Evolutionary conservation across 2,329 filamentous ascomycete genomes (phyloP).

Genomic region (Alternaria ethzedia): DNA sequence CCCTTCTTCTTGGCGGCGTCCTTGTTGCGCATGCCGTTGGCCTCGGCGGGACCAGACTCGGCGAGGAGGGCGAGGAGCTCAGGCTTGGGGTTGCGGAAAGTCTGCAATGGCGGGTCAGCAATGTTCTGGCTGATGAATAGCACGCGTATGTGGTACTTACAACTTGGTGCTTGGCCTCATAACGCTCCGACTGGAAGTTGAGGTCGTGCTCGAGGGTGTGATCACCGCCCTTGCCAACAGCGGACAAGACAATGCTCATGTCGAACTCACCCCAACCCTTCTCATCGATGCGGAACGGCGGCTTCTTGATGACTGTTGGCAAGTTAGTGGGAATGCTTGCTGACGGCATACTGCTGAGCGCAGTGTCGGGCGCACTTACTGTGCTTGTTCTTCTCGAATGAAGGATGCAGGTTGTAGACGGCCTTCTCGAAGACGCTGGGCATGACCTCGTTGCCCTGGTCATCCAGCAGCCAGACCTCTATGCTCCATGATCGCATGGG

Average conservation of each 20-base stretch:
- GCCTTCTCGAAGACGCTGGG: conserved; percentile 91
- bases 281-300: conserved; percentile 88
- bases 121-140: not conserved
- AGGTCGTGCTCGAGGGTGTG: conserved; percentile 83
- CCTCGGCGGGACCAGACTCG: conserved; percentile 78
- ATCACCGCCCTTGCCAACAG: conserved; percentile 84
- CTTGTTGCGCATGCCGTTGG: conserved; percentile 69
- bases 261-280: conserved; percentile 99
- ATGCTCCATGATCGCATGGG: conserved; percentile 94
- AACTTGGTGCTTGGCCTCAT: conserved; percentile 82
- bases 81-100: conserved; percentile 92
- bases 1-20: conserved; percentile 78
- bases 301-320: conserved; percentile 68
- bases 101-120: conserved; percentile 47
- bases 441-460: conserved; percentile 81
- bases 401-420: conserved; percentile 90
- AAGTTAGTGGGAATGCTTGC: not conserved
- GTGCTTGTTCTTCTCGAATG: conserved; percentile 85
- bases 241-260: conserved; percentile 83
- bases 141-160: conserved; percentile 51
- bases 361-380: conserved; percentile 58
- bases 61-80: conserved; percentile 79
- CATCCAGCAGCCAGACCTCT: conserved; percentile 81
- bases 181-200: conserved; percentile 82
- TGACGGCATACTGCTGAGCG: not conserved